Evolutionary conservation across 768 basidiomycete genomes (phyloP), one percentile per base, ranked within the genome.

Genomic region (Russula griseocarnosa): DNA sequence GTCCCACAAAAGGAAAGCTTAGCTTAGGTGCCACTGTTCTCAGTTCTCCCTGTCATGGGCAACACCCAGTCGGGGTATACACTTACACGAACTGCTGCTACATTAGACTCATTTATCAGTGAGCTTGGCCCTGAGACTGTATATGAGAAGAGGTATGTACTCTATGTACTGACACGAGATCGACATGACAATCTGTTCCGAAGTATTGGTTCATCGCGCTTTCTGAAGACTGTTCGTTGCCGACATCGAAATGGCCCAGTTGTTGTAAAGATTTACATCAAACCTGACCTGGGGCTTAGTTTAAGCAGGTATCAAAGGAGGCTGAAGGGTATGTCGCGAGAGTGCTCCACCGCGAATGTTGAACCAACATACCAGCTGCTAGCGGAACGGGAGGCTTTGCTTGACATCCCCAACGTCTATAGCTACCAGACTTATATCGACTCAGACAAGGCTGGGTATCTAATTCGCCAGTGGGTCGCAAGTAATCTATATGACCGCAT

Each of bases 401-500:
- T 79, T 3, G 94, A 95, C 73, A 86, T 97, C 42, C 81, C 89
- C 3, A 97, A 98, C 74, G 82, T 95, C 11, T 91, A 94, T 74
- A 86, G 85, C 64, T 95, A 94, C 72, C 92, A 95, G 67, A 79
- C 85, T 0, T 92, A 95, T 61, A 83, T 93, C 5, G 97, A 98
- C 76, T 97, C 94, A 0, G 97, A 98, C 69, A 92, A 90, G 72
- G 97, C 95, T 8, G 97, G 94, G 0, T 98, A 95, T 75, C 83
- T 98, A 34, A 85, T 98, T 59, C 81, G 96, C 24, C 96, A 98
- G 74, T 99, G 93, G 92, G 79, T 93, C 24, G 90, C 92, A 6
- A 94, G 90, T 70, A 98, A 89, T 71, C 79, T 98, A 20, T 99
- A 98, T 73, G 97, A 98, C 74, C 86, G 96, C 60, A 98, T 99